phyloP scores from a whole-genome alignment of 352 stramenopile genomes.

The Pythium periplocum region DNA sequence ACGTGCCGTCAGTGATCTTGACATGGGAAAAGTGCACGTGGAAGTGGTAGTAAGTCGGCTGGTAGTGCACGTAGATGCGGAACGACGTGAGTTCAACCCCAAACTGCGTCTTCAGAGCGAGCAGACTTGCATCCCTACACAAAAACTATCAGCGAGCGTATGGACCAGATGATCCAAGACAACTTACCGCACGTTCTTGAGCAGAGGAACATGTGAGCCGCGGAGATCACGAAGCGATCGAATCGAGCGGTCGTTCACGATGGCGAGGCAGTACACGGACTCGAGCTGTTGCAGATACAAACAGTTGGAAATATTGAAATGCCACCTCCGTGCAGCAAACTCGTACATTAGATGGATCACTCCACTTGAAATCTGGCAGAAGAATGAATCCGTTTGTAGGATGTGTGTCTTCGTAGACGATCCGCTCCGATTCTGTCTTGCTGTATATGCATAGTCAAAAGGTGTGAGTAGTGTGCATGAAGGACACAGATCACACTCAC shows the following conservation, averaged over 20 bases:
- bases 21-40: slow-evolving; percentile 86
- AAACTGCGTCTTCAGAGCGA: slow-evolving; percentile 51
- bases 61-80: slow-evolving; percentile 85
- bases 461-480: not conserved
- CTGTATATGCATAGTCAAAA: slow-evolving; percentile 24
- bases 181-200: slow-evolving; percentile 67
- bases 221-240: slow-evolving; percentile 73
- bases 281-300: slow-evolving; percentile 37
- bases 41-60: slow-evolving; percentile 87
- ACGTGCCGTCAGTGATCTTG: slow-evolving; percentile 67
- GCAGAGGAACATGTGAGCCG: slow-evolving; percentile 48
- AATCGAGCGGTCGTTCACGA: slow-evolving; percentile 70
- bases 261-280: slow-evolving; percentile 76
- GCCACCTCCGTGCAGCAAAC: not conserved
- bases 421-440: slow-evolving; percentile 76
- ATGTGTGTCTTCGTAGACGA: slow-evolving; percentile 73
- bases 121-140: slow-evolving; percentile 50
- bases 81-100: slow-evolving; percentile 44
- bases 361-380: slow-evolving; percentile 85
- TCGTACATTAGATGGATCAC: slow-evolving; percentile 50
- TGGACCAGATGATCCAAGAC: not conserved
- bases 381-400: slow-evolving; percentile 66
- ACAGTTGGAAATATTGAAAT: too few species aligned
- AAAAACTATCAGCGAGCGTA: not conserved
- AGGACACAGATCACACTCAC: slow-evolving; percentile 11